Evolutionary conservation across 805 yeast species (phyloP), one percentile per base, ranked within the genome.

Genomic region (Kodamaea jinghongensis): DNA sequence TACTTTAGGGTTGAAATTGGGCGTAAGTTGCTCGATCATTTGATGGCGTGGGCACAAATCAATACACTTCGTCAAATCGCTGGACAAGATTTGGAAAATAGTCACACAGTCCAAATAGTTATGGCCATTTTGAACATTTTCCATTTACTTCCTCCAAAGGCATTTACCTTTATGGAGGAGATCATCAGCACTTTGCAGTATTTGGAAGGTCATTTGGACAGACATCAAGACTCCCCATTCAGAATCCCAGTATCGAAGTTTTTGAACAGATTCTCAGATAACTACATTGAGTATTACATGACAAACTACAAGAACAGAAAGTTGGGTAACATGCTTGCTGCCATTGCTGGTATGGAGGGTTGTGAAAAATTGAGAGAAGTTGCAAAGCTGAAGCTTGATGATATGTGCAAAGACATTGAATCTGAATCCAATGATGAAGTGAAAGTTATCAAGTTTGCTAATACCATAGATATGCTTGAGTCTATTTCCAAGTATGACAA

Each of bases 1-100:
- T 91, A 93, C 54, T 93, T 93, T 71, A 85, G 95, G 58, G 97
- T 95, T 13, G 99, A 93, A 59, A 91, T 93, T 49, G 99, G 99
- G 23, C 76, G 89, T 36, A 93, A 93, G 53, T 65, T 93, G 37
- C 72, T 95, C 23, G 98, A 93, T 55, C 99, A 93, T 61, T 70
- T 93, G 48, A 84, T 83, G 76, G 96, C 97, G 0, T 90, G 96
- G 96, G 95, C 97, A 0, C 90, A 86, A 51, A 87, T 93, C 2
- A 76, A 78, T 20, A 77, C 86, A 1, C 61, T 95, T 28, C 80
- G 88, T 41, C 78, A 81, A 46, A 76, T 86, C 31, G 82, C 96
- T 1, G 81, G 83, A 4, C 87, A 83, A 49, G 96, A 86, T 43
- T 73, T 95, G 41, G 83, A 78, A 23, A 83, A 79, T 48, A 90